Conservation (phyloP, 495 filamentous ascomycete species). For the Clohesyomyces aquaticus region DNA sequence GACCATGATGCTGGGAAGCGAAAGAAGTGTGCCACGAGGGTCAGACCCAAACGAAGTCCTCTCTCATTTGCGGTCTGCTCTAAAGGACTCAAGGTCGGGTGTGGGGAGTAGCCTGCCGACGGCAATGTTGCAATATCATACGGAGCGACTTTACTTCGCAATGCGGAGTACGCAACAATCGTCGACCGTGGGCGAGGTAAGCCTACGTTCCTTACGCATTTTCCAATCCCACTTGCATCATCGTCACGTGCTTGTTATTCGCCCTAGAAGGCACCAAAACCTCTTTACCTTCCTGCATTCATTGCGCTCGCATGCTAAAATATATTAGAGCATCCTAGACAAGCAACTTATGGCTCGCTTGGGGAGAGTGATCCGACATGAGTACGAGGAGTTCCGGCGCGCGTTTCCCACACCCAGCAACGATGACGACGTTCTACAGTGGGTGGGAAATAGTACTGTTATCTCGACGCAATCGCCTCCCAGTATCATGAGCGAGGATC, state of each 20-base stretch:
- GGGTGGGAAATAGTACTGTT: neutral
- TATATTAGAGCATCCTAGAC: neutral
- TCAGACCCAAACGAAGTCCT: too few relatives aligned
- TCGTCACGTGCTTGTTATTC: too few relatives aligned
- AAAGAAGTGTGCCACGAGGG: too few relatives aligned
- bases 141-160: neutral
- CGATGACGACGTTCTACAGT: neutral
- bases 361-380: neutral
- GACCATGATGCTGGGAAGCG: neutral
- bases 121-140: neutral
- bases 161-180: neutral
- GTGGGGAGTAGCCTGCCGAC: neutral
- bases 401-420: neutral
- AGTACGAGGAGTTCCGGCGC: neutral
- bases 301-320: neutral
- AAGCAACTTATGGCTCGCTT: neutral
- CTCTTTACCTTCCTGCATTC: too few relatives aligned
- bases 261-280: too few relatives aligned
- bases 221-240: too few relatives aligned
- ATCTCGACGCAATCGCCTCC: neutral
- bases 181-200: neutral
- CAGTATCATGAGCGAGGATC: neutral
- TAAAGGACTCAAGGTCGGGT: neutral
- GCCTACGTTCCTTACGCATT: neutral
- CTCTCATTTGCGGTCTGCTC: too few relatives aligned